A percentile compares a stretch with the other conserved stretches of the same genome.
phyloP scores from a whole-genome alignment of 192 early-diverging fungal species.

The Podila horticola region DNA sequence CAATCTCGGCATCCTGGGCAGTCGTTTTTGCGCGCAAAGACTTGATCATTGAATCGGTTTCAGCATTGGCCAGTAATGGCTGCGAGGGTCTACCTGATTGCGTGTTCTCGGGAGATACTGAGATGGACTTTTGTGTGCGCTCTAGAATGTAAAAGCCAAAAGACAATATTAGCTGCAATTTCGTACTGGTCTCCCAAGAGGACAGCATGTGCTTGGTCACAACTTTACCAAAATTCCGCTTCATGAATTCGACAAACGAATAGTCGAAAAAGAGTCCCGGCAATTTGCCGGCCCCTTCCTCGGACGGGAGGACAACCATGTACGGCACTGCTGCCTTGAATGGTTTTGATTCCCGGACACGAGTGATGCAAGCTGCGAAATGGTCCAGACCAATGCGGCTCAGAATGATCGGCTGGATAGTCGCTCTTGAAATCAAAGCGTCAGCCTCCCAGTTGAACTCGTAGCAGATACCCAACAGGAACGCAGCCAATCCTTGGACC shows the following conservation, averaged over 20 bases:
- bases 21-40: slow-evolving; percentile 38
- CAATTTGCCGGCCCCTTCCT: slow-evolving; percentile 68
- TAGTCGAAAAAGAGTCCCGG: slow-evolving; percentile 85
- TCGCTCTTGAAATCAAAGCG: slow-evolving; percentile 77
- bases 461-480: slow-evolving; percentile 84
- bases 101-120: slow-evolving; percentile 18
- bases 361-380: slow-evolving; percentile 83
- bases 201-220: slow-evolving; percentile 32
- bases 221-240: slow-evolving; percentile 77
- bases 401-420: slow-evolving; percentile 84
- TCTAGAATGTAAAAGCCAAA: slow-evolving; percentile 24
- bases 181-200: slow-evolving; percentile 35
- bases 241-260: slow-evolving; percentile 87
- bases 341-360: slow-evolving; percentile 84
- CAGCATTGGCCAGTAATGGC: slow-evolving; percentile 7
- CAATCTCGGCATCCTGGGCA: slow-evolving; percentile 20
- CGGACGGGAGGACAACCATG: slow-evolving; percentile 67
- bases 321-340: slow-evolving; percentile 81
- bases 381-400: slow-evolving; percentile 90
- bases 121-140: slow-evolving; percentile 40
- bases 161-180: slow-evolving; percentile 47
- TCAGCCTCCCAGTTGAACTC: slow-evolving; percentile 90
- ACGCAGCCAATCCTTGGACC: slow-evolving; percentile 92
- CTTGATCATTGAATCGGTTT: slow-evolving; percentile 41
- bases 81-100: not conserved